phyloP scores from a whole-genome alignment of 2,329 filamentous ascomycete species.

The Pseudocercospora vitis region DNA sequence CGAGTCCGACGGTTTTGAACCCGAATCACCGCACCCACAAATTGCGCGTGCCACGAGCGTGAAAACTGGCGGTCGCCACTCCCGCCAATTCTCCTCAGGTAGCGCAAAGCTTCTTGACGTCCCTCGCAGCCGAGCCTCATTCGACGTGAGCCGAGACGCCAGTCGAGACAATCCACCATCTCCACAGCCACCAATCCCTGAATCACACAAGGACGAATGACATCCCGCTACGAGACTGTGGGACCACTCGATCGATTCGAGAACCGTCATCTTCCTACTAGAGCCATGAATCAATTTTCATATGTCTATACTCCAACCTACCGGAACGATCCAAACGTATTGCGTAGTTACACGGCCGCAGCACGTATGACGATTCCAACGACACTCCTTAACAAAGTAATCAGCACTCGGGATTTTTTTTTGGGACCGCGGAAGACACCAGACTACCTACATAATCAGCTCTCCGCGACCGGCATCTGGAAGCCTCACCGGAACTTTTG shows the following conservation, averaged over 20 bases:
- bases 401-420: too few relatives aligned
- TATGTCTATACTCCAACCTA: slow-evolving; percentile 5
- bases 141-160: slow-evolving; percentile 9
- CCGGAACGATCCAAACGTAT: not conserved
- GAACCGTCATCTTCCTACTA: not conserved
- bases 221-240: too few relatives aligned
- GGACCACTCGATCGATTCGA: slow-evolving; percentile 7
- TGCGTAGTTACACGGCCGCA: not conserved
- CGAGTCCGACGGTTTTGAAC: slow-evolving; percentile 25
- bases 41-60: slow-evolving; percentile 70
- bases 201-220: slow-evolving; percentile 8
- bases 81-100: slow-evolving; percentile 71
- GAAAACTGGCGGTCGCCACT: slow-evolving; percentile 61
- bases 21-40: slow-evolving; percentile 26
- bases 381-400: slow-evolving; percentile 10
- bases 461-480: not conserved
- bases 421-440: not conserved
- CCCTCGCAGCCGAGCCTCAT: slow-evolving; percentile 11
- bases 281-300: not conserved
- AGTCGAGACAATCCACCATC: slow-evolving; percentile 14
- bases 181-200: slow-evolving; percentile 11
- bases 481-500: too few relatives aligned
- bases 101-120: slow-evolving; percentile 70
- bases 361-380: slow-evolving; percentile 15
- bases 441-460: not conserved